Percentiles rank a stretch among this genome's conserved stretches.
Conservation (phyloP, 1,284 basidiomycete genomes). For the Trichosporon asahii region DNA sequence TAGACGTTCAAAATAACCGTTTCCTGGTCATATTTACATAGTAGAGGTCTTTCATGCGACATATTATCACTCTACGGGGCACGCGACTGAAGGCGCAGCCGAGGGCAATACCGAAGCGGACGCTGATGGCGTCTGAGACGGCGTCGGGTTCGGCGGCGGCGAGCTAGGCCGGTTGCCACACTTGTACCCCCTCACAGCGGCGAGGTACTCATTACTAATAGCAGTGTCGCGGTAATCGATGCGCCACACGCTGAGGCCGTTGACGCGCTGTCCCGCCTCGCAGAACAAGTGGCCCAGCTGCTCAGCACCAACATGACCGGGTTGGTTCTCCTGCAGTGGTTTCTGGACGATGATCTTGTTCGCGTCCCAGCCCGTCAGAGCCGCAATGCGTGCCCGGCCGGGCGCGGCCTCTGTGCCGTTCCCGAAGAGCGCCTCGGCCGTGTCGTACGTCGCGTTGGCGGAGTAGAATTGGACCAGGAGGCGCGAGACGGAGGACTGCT, state of each 20-base stretch:
- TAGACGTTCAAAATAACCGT: neutral
- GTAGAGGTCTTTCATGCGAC: slow-evolving; percentile 5
- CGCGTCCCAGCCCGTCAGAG: neutral
- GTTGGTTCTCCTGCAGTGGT: slow-evolving; percentile 7
- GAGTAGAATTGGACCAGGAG: slow-evolving; percentile 11
- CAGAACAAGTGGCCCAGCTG: slow-evolving; percentile 7
- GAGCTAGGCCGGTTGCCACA: neutral
- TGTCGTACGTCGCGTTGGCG: neutral
- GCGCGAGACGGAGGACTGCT: neutral
- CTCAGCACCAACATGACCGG: neutral
- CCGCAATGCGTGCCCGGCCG: neutral
- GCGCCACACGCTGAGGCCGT: neutral
- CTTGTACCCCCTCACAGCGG: neutral
- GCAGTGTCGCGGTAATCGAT: neutral
- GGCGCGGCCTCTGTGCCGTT: neutral
- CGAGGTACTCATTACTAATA: neutral
- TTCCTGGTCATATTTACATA: neutral
- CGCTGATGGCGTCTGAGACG: too few species aligned
- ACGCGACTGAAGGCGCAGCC: too few species aligned
- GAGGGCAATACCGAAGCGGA: too few species aligned
- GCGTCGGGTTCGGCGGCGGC: neutral
- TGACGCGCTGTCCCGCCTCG: neutral
- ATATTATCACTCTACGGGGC: neutral
- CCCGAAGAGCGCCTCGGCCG: neutral
- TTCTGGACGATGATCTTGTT: slow-evolving; percentile 10